Base-by-base conservation (phyloP, 305 asterid genomes). In the Fraxinus dipetala region DNA sequence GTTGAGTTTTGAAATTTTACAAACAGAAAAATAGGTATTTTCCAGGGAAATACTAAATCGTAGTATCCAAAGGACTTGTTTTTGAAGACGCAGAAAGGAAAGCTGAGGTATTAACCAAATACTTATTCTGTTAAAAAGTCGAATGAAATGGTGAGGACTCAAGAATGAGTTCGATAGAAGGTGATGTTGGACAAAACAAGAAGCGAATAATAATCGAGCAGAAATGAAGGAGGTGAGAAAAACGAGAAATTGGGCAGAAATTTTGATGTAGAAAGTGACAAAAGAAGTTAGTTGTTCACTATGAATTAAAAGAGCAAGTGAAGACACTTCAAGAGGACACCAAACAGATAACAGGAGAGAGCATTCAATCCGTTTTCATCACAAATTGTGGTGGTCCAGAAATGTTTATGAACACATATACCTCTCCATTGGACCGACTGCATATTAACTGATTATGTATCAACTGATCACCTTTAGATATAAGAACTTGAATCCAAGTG, bases 401-500 rank as follows among this genome's bases (percentile, higher is more conserved):
- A 5, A 67, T 13, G 38, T 67, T 13, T 67, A 67, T 26, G 38
- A 65, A 67, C 38, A 67, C 36, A 67, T 7, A 13, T 67, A 67
- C 40, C 76, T 30, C 40, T 40, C 65, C 28, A 28, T 77, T 59
- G 38, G 70, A 28, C 26, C 2, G 3, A 51, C 28, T 51, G 70
- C 80, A 77, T 24, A 76, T 43, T 54, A 76, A 40, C 35, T 40
- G 79, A 43, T 76, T 48, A 14, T 16, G 36, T 16, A 30, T 40
- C n/a, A 51, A 43, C 35, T 38, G 75, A 51, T 35, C 22, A 69
- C 11, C 80, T 51, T 85, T 75, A 84, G 40, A 24, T 45, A 24
- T 67, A 77, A 43, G 79, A 67, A 70, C 61, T 59, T 16, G 98
- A 94, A 28, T 85, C 83, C n/a, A 91, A 59, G 75, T 77, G 77